Base-by-base conservation (phyloP, 495 filamentous ascomycete genomes). In the Trichocladium uniseriatum region DNA sequence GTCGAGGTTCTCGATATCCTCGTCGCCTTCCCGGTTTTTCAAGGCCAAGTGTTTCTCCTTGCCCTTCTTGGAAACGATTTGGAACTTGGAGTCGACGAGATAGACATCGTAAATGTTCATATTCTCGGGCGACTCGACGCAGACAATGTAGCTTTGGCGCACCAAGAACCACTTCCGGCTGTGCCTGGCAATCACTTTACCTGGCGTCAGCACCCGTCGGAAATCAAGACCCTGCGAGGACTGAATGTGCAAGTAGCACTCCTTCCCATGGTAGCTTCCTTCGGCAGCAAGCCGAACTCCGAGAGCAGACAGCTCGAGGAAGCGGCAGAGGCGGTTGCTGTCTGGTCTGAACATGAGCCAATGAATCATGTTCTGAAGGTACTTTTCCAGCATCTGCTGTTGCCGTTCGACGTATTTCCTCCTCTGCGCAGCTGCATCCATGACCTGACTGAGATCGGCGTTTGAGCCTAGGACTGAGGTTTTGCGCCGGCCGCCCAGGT, bases 101-200 rank as follows among this genome's bases (percentile, higher is more conserved):
- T 97, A 95, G 53, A 97, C 92, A 69, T 99, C 92, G 61, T 96
- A 97, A 35, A 97, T 94, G 60, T 95, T 94, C 90, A 96, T 95
- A 55, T 90, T 91, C 57, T 97, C 91, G 10, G 92, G 92, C 1
- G 90, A 95, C 62, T 99, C 90, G 35, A 97, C 90, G 54, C 94
- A 97, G 48, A 95, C 91, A 47, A 99, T 82, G 57, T 97, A 99
- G 64, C 87, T 94, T 63, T 97, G 90, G 40, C 92, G 75, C n/a
- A 99, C 91, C 29, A 95, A 72, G 64, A 99, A 99, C 92, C 92
- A 99, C 64, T 95, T 95, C 7, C 89, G 88, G 47, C 76, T 80
- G 67, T 96, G 91, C 15, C 89, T 78, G 37, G 81, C 79, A 56
- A 84, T 84, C 53, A 96, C 70, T 49, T 84, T 76, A 20, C 74